Conservation (phyloP, 768 basidiomycete genomes). For the Suillus cothurnatus region DNA sequence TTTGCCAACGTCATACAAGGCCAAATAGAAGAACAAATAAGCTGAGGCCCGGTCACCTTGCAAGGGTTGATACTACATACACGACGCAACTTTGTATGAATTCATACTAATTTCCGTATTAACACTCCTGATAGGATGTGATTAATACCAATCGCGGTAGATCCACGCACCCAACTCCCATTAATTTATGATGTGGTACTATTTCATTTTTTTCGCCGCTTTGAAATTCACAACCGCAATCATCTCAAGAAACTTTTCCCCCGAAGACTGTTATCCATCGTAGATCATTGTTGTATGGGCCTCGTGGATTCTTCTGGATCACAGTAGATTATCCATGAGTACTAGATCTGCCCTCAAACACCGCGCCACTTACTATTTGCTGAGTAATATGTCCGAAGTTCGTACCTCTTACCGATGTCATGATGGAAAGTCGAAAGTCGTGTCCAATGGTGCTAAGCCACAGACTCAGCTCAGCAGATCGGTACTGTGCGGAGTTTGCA, state of each 20-base stretch:
- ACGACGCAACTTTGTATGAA: too few relatives aligned
- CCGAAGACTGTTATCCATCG: neutral
- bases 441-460: neutral
- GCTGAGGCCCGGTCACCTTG: too few relatives aligned
- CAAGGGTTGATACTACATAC: too few relatives aligned
- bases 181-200: too few relatives aligned
- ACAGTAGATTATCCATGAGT: neutral
- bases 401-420: neutral
- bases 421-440: neutral
- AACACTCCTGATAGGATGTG: neutral
- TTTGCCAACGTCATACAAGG: neutral
- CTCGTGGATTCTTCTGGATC: too few relatives aligned
- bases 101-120: neutral
- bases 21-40: conserved; percentile 1
- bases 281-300: neutral
- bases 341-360: neutral
- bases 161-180: too few relatives aligned
- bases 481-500: neutral
- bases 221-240: neutral
- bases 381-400: neutral
- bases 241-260: neutral
- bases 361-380: neutral
- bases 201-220: neutral
- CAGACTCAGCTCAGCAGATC: neutral
- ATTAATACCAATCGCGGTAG: neutral